Conservation (phyloP, 768 basidiomycete species). For the Mycena floridula region DNA sequence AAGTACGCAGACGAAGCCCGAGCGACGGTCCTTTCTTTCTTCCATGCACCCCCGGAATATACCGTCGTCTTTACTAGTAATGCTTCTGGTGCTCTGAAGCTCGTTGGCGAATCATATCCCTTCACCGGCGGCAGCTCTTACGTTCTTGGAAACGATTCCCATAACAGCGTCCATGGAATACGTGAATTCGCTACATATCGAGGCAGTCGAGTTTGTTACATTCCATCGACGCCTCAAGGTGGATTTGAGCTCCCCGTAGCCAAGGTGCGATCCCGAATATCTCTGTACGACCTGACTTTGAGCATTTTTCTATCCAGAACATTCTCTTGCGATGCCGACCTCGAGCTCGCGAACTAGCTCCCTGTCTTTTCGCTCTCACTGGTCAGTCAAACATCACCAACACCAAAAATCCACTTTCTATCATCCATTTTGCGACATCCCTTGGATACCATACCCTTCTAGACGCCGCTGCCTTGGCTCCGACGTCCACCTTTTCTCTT, state of each 20-base stretch:
- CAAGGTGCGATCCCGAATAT: slow-evolving; percentile 41
- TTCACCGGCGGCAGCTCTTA: slow-evolving; percentile 53
- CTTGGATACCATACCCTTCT: slow-evolving; percentile 72
- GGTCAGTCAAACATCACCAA: slow-evolving; percentile 83
- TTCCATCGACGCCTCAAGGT: slow-evolving; percentile 56
- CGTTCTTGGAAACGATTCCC: slow-evolving; percentile 71
- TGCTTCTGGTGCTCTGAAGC: slow-evolving; percentile 72
- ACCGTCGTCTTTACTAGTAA: slow-evolving; percentile 81
- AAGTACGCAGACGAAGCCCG: slow-evolving; percentile 65
- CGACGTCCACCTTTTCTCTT: slow-evolving; percentile 64
- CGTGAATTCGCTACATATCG: slow-evolving; percentile 58
- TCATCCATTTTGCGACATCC: slow-evolving; percentile 56
- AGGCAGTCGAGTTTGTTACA: slow-evolving; percentile 57
- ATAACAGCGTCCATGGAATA: slow-evolving; percentile 82
- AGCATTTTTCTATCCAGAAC: slow-evolving; percentile 34
- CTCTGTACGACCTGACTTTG: slow-evolving; percentile 11
- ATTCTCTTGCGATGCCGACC: slow-evolving; percentile 48
- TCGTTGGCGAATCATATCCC: slow-evolving; percentile 77
- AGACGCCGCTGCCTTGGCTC: slow-evolving; percentile 77
- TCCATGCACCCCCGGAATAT: slow-evolving; percentile 69
- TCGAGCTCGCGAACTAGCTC: slow-evolving; percentile 32
- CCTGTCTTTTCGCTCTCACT: slow-evolving; percentile 68
- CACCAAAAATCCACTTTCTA: slow-evolving; percentile 60
- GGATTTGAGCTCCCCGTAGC: slow-evolving; percentile 55
- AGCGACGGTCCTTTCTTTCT: slow-evolving; percentile 67